Percentiles rank a stretch among this genome's conserved stretches.
These are phyloP conservation scores for Pythium dissotocum DNA, from an alignment of 352 stramenopile species.

Conservation along the genomic window DNA sequence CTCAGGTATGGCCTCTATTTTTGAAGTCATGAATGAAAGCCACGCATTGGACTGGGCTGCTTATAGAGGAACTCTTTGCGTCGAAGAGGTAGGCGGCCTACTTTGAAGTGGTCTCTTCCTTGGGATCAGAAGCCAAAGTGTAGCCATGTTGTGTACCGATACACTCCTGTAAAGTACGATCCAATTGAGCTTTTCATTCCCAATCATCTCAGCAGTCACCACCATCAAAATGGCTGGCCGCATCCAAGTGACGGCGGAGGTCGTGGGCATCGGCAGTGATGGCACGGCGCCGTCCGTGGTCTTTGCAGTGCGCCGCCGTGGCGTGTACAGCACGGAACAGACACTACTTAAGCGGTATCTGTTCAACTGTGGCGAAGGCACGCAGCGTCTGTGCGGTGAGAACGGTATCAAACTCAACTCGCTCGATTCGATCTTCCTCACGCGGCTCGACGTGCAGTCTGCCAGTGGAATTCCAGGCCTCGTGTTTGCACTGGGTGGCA, in stretches of 20 bases:
- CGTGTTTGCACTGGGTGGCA: slow-evolving; percentile 60
- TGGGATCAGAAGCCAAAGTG: neutral
- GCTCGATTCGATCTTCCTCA: slow-evolving; percentile 69
- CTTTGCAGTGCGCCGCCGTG: slow-evolving; percentile 65
- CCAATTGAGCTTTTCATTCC: neutral
- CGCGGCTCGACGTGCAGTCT: slow-evolving; percentile 64
- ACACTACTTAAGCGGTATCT: slow-evolving; percentile 63
- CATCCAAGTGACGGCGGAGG: slow-evolving; percentile 50
- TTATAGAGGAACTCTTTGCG: no score
- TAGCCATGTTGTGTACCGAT: neutral
- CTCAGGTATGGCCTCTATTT: neutral
- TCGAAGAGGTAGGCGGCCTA: no score
- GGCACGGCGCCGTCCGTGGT: slow-evolving; percentile 70
- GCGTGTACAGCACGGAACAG: slow-evolving; percentile 60
- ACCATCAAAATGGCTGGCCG: slow-evolving; percentile 9
- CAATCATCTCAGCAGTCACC: neutral
- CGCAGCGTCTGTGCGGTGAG: slow-evolving; percentile 64
- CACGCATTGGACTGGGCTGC: no score
- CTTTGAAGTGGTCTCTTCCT: no score
- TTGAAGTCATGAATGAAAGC: neutral
- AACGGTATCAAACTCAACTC: slow-evolving; percentile 72
- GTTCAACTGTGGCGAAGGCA: slow-evolving; percentile 76
- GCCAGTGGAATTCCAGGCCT: slow-evolving; percentile 68
- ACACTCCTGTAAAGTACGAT: slow-evolving; percentile 11
- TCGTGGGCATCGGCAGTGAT: slow-evolving; percentile 62